phyloP scores from a whole-genome alignment of 2,329 filamentous ascomycete genomes.

The Sphaerulina musiva region DNA sequence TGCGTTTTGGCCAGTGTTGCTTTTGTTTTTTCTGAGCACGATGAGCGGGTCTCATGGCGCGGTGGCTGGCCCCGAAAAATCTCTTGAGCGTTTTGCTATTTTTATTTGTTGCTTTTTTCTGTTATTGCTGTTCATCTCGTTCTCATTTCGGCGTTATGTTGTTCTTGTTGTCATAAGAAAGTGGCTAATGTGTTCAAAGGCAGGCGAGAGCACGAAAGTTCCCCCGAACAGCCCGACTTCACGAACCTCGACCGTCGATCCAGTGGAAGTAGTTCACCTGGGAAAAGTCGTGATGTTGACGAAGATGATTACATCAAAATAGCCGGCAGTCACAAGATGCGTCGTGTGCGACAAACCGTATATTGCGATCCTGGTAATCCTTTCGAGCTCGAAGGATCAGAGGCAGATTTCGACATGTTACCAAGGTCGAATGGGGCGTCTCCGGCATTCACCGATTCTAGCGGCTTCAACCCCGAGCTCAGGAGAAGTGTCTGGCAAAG shows the following conservation, averaged over 20 bases:
- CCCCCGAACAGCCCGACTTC: neutral
- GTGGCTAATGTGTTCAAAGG: neutral
- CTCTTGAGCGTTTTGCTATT: neutral
- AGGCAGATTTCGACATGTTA: neutral
- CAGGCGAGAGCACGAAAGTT: neutral
- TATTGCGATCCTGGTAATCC: slow-evolving; percentile 28
- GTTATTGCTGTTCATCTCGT: neutral
- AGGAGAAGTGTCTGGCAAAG: neutral
- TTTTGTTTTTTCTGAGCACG: neutral
- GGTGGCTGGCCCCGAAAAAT: neutral
- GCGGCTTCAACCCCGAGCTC: slow-evolving; percentile 4
- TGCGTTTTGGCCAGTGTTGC: neutral
- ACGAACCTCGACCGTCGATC: neutral
- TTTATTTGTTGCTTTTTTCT: too few relatives aligned
- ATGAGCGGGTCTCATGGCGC: neutral
- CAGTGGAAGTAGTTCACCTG: slow-evolving; percentile 10
- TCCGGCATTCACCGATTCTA: slow-evolving; percentile 2
- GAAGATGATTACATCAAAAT: slow-evolving; percentile 21
- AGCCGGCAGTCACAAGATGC: slow-evolving; percentile 9
- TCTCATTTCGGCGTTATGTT: too few relatives aligned
- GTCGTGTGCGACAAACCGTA: slow-evolving; percentile 22
- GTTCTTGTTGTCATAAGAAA: too few relatives aligned
- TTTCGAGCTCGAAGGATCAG: slow-evolving; percentile 10
- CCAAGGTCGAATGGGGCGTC: neutral
- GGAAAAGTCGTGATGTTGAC: slow-evolving; percentile 7